Base-by-base conservation (phyloP, 805 yeast genomes). In the Metschnikowia cerradonensis region DNA sequence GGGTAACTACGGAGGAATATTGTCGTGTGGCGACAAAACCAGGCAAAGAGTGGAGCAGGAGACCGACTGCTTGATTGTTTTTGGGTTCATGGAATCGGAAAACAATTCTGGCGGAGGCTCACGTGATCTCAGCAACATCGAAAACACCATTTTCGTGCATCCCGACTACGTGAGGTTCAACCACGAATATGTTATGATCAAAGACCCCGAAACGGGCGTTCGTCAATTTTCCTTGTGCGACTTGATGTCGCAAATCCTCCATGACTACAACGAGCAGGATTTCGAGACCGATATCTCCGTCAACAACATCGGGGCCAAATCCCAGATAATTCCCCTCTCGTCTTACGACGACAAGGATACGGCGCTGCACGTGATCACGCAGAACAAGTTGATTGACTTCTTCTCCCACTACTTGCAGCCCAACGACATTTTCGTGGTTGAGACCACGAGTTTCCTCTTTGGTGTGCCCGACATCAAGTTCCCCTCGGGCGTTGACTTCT, bases 361-460 rank as follows among this genome's bases (percentile, higher is more conserved):
- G 2, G 52, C 54, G 1, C 36, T 37, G 22, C 55, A 55, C 14
- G 40, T 49, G 30, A 55, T 67, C 32, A 59, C 69, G 11, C 76
- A 74, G 58, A 52, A 60, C 34, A 71, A 68, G 50, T 53, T 78
- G 42, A 62, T 67, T 34, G 68, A 72, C 43, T 60, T 66, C 34
- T 56, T 73, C 41, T 22, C 11, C 13, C 19, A 43, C 3, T 61
- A 62, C 62, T 62, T 87, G 41, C 68, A 74, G 60, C 82, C 84
- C 23, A 77, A 82, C 58, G 97, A 90, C 64, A 76, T 83, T 19
- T 62, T 90, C n/a, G 75, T 91, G 37, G 79, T 83, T 49, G 97
- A 91, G 57, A 88, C 96, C 2, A 90, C 96, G 47, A 83, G 96
- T 2, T 80, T 88, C 63, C 83, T 85, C 75, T 90, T 89, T 70